A percentile compares a stretch with the other conserved stretches of the same genome.
phyloP scores from a whole-genome alignment of 768 basidiomycete species.

The Strobilomyces echinocephalus region DNA sequence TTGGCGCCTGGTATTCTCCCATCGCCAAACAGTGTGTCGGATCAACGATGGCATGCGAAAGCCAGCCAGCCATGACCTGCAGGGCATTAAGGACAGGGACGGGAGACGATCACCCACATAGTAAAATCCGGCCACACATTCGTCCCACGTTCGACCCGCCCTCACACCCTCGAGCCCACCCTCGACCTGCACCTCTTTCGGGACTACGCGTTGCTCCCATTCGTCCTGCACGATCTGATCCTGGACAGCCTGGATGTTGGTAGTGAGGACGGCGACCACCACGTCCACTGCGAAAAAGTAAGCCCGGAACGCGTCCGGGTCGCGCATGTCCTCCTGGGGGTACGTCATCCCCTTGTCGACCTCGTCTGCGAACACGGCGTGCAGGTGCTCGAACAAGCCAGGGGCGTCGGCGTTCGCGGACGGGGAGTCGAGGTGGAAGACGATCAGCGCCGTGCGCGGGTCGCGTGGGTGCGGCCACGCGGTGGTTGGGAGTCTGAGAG shows the following conservation, averaged over 20 bases:
- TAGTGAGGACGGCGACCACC: slow-evolving; percentile 57
- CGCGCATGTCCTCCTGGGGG: slow-evolving; percentile 68
- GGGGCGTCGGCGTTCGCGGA: slow-evolving; percentile 20
- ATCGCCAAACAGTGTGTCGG: not conserved
- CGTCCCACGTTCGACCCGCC: slow-evolving; percentile 55
- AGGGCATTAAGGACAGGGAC: not conserved
- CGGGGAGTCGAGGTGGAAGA: slow-evolving; percentile 38
- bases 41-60: not conserved
- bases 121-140: slow-evolving; percentile 72
- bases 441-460: slow-evolving; percentile 18
- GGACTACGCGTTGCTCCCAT: not conserved
- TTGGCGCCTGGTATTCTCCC: not conserved
- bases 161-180: slow-evolving; percentile 39
- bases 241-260: not conserved
- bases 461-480: slow-evolving; percentile 38
- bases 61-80: not conserved
- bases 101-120: slow-evolving; percentile 47
- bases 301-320: slow-evolving; percentile 53
- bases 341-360: slow-evolving; percentile 77
- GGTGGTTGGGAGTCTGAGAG: slow-evolving; percentile 44
- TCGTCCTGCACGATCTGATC: not conserved
- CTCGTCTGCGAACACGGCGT: slow-evolving; percentile 62
- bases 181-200: slow-evolving; percentile 19
- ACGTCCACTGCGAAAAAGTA: slow-evolving; percentile 81
- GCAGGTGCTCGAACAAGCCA: slow-evolving; percentile 59